A percentile compares a stretch with the other conserved stretches of the same genome.
Conservation (phyloP, 2,329 filamentous ascomycete genomes). For the Aspergillus quadrilineatus region DNA sequence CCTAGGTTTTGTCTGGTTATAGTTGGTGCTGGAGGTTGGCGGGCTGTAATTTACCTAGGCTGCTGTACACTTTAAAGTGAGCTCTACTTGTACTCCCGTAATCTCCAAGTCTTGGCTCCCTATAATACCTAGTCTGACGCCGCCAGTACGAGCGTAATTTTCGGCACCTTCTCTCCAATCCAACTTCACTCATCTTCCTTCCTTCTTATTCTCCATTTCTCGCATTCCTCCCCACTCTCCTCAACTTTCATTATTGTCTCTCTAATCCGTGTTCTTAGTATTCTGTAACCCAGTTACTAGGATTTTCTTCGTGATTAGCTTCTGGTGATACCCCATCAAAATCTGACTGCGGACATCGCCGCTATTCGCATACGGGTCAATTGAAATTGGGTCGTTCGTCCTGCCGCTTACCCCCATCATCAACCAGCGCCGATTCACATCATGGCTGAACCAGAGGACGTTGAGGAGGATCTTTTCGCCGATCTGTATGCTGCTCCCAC, state of each 20-base stretch:
- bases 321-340: background rate
- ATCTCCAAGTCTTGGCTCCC: background rate
- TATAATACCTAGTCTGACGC: background rate
- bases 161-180: background rate
- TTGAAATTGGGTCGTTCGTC: background rate
- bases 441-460: constrained; percentile 79
- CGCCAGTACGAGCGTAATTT: background rate
- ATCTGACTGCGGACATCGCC: background rate
- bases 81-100: no score
- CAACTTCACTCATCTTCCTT: background rate
- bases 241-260: no score
- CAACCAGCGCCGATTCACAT: constrained; percentile 25
- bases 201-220: no score
- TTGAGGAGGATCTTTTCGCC: constrained; percentile 92
- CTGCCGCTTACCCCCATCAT: constrained; percentile 5
- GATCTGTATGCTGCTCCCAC: constrained; percentile 68
- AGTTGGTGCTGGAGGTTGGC: no score
- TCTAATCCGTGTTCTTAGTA: background rate
- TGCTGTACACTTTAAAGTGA: no score
- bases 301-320: background rate
- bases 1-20: no score
- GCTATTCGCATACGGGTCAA: background rate
- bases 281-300: background rate
- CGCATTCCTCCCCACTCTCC: no score
- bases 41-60: background rate